Base-by-base conservation (phyloP, 495 filamentous ascomycete genomes). In the Paragyromitra xinjiangensis region DNA sequence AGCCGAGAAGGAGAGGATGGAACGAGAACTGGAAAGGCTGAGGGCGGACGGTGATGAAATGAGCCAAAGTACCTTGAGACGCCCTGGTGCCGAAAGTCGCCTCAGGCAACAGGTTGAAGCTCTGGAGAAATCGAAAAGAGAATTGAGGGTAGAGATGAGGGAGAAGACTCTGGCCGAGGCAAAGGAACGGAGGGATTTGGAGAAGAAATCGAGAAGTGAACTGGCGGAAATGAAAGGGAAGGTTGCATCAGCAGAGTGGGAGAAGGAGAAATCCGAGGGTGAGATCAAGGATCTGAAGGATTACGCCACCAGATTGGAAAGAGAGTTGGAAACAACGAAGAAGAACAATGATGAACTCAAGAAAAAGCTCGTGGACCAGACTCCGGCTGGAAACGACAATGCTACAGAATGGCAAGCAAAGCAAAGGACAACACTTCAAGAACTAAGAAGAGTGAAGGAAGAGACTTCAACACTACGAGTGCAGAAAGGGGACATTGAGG, bases 251-350 rank as follows among this genome's bases (percentile, higher is more conserved):
- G 83, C 88, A 64, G 83, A 88, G 78, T 76, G 88, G 68, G 87
- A 91, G 42, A 84, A 90, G 56, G 86, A 90, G 64, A 90, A 87
- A 79, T 91, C 91, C 40, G 90, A 92, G 70, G 86, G 87, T 65
- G 91, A 91, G 79, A 89, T 89, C 12, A 85, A 87, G 5, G 86
- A 87, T 22, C 84, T 92, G 8, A 86, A 88, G 78, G 88, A 88
- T 67, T 87, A 91, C 62, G 86, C 91, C 42, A 75, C 81, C 22
- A 82, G 83, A 0, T 81, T 91, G 50, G 89, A 89, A 75, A 83
- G 64, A 61, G 81, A 74, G 81, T 80, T 82, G 34, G 73, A 80
- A 40, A 67, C 71, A 56, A 79, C 51, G 26, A 82, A 67, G 34
- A 64, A 70, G 24, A 71, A 58, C 34, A 78, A 77, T 24, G 66